Base-by-base conservation (phyloP, 192 early-diverging fungal genomes). In the Umbelopsis isabellina region DNA sequence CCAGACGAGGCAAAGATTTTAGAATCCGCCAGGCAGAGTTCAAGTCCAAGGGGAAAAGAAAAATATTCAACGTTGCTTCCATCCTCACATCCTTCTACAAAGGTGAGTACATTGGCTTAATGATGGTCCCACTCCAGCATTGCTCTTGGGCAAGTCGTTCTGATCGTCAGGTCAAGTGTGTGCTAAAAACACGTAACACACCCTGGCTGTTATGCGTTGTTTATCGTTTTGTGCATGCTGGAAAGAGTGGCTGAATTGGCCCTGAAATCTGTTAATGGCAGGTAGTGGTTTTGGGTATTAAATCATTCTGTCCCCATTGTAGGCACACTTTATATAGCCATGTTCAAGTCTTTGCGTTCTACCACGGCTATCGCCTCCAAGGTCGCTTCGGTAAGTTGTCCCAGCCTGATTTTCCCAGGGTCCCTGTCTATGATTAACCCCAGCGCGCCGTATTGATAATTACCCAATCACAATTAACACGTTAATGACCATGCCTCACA, bases 301-400 rank as follows among this genome's bases (percentile, higher is more conserved):
- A 27, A 23, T 35, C 11, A 33, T 35, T 25, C 5, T 12, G 13
- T 67, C 18, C 10, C 46, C 25, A 27, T 22, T 51, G 27, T 41
- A 25, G 18, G n/a, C 49, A 3, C 21, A 45, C 48, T 27, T 51
- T 49, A 47, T 27, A 66, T 51, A 47, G 41, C 46, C 22, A 72
- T 79, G 77, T 79, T 79, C 70, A 72, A 65, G 25, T 75, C 73
- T 53, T 53, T 79, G 21, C 55, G 61, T 44, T 52, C 77, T 65
- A 66, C 58, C 44, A 65, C 77, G 41, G 58, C 66, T 27, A 30
- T 75, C 35, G 66, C 72, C 66, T 49, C 66, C 11, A 69, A 73
- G 12, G 73, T 70, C 18, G 67, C 77, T 41, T 65, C 65, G 49
- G 77, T 78, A 78, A 73, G 41, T 48, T n/a, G n/a, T 41, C 33